A percentile compares a stretch with the other conserved stretches of the same genome.
Conservation (phyloP, 2,329 filamentous ascomycete species). For the Alternaria rosae region DNA sequence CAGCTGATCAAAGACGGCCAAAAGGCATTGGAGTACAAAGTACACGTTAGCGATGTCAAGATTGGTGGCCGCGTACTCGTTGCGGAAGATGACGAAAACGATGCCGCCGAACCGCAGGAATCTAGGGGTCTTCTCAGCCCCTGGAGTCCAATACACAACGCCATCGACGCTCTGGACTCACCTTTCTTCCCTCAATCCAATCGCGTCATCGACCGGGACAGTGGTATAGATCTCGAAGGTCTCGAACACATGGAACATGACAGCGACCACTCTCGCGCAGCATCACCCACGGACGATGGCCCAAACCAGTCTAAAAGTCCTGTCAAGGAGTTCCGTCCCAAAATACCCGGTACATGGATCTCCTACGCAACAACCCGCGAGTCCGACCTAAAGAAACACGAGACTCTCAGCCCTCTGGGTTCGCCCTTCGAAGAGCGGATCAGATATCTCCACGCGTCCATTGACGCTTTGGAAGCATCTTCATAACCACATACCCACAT, state of each 20-base stretch:
- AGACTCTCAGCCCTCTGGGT: slow-evolving; percentile 31
- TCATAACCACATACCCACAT: slow-evolving; percentile 6
- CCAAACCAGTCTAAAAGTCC: slow-evolving; percentile 7
- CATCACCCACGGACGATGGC: neutral
- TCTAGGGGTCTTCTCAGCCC: slow-evolving; percentile 46
- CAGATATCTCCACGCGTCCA: slow-evolving; percentile 30
- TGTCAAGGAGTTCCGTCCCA: slow-evolving; percentile 14
- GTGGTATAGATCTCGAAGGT: slow-evolving; percentile 46
- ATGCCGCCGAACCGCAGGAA: slow-evolving; percentile 24
- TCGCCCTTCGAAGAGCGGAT: slow-evolving; percentile 40
- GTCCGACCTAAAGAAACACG: slow-evolving; percentile 1
- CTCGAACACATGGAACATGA: slow-evolving; percentile 28
- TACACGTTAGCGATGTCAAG: slow-evolving; percentile 79
- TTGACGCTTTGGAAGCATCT: slow-evolving; percentile 27
- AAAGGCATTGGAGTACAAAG: slow-evolving; percentile 84
- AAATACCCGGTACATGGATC: slow-evolving; percentile 16
- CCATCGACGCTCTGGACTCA: slow-evolving; percentile 28
- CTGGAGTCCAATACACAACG: slow-evolving; percentile 44
- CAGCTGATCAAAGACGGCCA: slow-evolving; percentile 87
- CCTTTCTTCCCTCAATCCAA: slow-evolving; percentile 25
- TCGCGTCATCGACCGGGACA: slow-evolving; percentile 47
- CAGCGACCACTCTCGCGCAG: slow-evolving; percentile 7
- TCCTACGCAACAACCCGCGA: slow-evolving; percentile 11
- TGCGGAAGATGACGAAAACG: slow-evolving; percentile 70
- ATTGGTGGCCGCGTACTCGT: slow-evolving; percentile 81